Conservation (phyloP, 2,329 filamentous ascomycete species). For the Ophiosphaerella herpotricha region DNA sequence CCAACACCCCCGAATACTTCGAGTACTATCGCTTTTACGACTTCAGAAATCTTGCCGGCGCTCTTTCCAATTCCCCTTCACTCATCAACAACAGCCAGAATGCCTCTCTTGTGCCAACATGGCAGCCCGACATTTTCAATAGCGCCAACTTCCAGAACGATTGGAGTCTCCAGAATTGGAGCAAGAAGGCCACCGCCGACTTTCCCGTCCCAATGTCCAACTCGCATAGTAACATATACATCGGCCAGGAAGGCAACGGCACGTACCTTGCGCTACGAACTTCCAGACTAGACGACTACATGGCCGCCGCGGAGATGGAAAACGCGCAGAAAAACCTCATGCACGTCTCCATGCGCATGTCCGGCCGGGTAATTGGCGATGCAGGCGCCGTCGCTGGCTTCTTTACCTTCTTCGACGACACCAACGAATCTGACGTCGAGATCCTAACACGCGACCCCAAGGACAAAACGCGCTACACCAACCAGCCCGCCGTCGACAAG, state of each 20-base stretch:
- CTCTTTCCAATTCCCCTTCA: constrained; percentile 30
- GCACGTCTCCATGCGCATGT: constrained; percentile 55
- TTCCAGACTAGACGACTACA: constrained; percentile 49
- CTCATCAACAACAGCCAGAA: constrained; percentile 29
- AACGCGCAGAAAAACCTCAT: constrained; percentile 51
- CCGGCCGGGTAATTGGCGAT: constrained; percentile 51
- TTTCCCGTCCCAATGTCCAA: constrained; percentile 53
- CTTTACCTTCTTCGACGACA: constrained; percentile 59
- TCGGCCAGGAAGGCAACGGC: constrained; percentile 40
- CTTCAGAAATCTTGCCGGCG: constrained; percentile 50
- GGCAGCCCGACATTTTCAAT: constrained; percentile 47
- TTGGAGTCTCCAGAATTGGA: constrained; percentile 52
- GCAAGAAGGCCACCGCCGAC: constrained; percentile 43
- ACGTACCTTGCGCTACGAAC: constrained; percentile 56
- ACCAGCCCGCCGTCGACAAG: constrained; percentile 60
- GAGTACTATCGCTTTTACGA: constrained; percentile 58
- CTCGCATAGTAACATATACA: constrained; percentile 53
- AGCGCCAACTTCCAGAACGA: constrained; percentile 44
- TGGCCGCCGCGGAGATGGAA: constrained; percentile 56
- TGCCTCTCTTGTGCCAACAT: constrained; percentile 23
- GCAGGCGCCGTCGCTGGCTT: constrained; percentile 57
- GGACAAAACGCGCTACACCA: constrained; percentile 59
- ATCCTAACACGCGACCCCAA: constrained; percentile 55
- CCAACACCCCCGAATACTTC: constrained; percentile 50
- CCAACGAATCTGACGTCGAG: constrained; percentile 59